These are phyloP conservation scores for Aureobasidium leucospermi DNA, from an alignment of 2,329 filamentous ascomycete genomes.

Conservation along the genomic window DNA sequence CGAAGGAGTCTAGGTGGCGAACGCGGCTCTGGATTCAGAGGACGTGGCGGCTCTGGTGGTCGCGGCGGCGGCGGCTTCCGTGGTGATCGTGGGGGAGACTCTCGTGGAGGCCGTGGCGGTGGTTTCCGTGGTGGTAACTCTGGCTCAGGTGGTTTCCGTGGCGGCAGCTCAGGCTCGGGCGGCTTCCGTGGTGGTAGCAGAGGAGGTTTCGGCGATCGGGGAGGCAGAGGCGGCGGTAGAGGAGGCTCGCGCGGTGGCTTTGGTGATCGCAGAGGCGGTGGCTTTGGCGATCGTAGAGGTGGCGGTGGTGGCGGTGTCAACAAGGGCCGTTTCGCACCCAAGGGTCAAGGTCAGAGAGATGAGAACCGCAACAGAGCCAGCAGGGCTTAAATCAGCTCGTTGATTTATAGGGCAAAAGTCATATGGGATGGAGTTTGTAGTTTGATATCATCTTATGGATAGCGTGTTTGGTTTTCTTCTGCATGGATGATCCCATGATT, in stretches of 20 bases:
- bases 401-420: too few species aligned
- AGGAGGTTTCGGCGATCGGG: neutral
- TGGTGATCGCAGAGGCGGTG: neutral
- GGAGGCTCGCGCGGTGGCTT: neutral
- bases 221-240: neutral
- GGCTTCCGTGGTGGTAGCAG: neutral
- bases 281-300: conserved; percentile 5
- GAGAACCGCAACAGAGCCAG: conserved; percentile 1
- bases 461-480: too few species aligned
- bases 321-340: conserved; percentile 4
- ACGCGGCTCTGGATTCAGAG: conserved; percentile 20
- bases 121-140: conserved; percentile 7
- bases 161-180: neutral
- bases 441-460: too few species aligned
- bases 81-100: neutral
- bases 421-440: too few species aligned
- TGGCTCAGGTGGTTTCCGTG: neutral
- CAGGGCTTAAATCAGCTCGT: neutral
- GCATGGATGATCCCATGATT: too few species aligned
- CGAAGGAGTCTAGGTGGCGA: conserved; percentile 31
- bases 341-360: neutral
- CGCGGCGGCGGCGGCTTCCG: neutral
- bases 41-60: neutral
- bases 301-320: neutral
- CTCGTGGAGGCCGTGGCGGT: neutral